These are phyloP conservation scores for Paramecium caudatum DNA, from an alignment of 73 alveolate species.

Conservation along the genomic window DNA sequence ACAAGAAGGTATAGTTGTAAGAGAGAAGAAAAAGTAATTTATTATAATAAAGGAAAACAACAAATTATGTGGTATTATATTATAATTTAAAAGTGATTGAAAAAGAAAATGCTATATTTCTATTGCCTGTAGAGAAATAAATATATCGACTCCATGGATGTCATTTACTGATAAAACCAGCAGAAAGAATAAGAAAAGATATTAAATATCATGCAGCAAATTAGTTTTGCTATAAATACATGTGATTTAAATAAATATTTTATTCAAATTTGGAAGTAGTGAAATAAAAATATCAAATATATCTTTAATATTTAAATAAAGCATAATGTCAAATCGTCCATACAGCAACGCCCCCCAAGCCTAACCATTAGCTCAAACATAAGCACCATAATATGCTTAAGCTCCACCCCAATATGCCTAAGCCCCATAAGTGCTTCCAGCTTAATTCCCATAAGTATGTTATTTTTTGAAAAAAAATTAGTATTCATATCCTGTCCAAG, in stretches of 20 bases:
- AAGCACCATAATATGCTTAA: slow-evolving; percentile 15
- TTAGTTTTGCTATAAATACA: not conserved
- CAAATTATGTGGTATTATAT: too few relatives aligned
- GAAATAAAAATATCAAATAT: not conserved
- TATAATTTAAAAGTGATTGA: not conserved
- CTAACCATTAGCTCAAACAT: not conserved
- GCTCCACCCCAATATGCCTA: not conserved
- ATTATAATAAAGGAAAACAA: slow-evolving; percentile 2
- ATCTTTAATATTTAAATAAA: slow-evolving; percentile 47
- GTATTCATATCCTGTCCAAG: slow-evolving; percentile 13
- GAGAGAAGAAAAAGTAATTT: not conserved
- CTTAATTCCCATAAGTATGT: not conserved
- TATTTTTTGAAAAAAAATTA: not conserved
- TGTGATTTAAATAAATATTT: not conserved
- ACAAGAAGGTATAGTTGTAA: not conserved
- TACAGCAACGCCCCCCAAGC: slow-evolving; percentile 50
- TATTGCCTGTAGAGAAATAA: not conserved
- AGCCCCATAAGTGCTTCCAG: slow-evolving; percentile 35
- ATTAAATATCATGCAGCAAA: not conserved
- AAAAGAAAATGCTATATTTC: slow-evolving; percentile 40
- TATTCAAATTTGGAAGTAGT: too few relatives aligned
- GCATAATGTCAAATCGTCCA: slow-evolving; percentile 58
- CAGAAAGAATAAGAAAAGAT: not conserved
- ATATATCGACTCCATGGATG: not conserved
- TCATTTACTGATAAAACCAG: not conserved